Conservation (phyloP, 768 basidiomycete genomes). For the Naganishia onofrii region DNA sequence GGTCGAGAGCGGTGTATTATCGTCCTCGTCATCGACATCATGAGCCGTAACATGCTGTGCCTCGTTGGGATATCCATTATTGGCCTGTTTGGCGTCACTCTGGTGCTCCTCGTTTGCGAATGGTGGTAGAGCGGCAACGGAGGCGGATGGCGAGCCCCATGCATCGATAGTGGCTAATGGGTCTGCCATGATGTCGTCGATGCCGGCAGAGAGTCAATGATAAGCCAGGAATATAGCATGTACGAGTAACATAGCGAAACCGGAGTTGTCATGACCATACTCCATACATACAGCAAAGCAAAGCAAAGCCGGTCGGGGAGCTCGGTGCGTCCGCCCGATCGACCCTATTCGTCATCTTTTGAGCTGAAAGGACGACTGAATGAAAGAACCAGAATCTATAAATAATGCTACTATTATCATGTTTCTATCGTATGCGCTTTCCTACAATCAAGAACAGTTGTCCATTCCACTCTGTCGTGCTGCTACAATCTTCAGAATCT, state of each 20-base stretch:
- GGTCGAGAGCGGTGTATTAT: constrained; percentile 5
- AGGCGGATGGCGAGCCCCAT: constrained; percentile 21
- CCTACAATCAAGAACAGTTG: neutral
- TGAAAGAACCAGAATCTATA: no score
- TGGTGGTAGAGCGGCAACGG: constrained; percentile 9
- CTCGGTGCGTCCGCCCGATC: no score
- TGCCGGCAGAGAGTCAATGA: no score
- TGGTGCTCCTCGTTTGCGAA: neutral
- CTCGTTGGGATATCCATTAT: neutral
- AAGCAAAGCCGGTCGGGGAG: no score
- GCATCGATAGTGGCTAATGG: constrained; percentile 19
- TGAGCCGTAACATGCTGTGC: neutral
- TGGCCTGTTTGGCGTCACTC: neutral
- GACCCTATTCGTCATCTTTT: no score
- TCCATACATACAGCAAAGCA: no score
- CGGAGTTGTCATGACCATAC: no score
- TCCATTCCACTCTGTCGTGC: neutral
- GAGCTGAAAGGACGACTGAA: no score
- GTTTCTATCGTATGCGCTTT: no score
- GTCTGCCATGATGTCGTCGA: constrained; percentile 19
- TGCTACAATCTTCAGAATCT: neutral
- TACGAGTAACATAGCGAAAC: no score
- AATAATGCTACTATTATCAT: no score
- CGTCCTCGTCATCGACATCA: constrained; percentile 12
- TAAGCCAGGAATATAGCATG: no score